Evolutionary conservation across 805 yeast genomes (phyloP).

Genomic region (Candida yuanshanica): DNA sequence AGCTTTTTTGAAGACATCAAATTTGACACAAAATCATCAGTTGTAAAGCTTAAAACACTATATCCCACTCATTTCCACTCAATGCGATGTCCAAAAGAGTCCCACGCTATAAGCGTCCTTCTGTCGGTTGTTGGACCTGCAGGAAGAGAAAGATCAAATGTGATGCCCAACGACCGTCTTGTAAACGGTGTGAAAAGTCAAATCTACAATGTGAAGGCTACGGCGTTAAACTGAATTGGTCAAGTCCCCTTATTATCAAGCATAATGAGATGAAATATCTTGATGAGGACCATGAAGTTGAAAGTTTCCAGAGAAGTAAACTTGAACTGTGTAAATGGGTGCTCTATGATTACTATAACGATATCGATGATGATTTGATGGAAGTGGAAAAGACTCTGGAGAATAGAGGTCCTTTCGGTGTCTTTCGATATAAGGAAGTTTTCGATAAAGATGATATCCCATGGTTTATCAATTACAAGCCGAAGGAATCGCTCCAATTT

Average conservation of each 20-base stretch:
- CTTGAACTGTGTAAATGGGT: slow-evolving; percentile 43
- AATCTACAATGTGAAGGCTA: slow-evolving; percentile 75
- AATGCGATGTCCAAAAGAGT: background rate
- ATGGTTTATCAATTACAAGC: background rate
- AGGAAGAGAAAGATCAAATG: slow-evolving; percentile 78
- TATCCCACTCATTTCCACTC: background rate
- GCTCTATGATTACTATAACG: slow-evolving; percentile 49
- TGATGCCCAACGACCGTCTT: slow-evolving; percentile 64
- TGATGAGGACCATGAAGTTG: slow-evolving; percentile 25
- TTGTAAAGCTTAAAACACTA: no score
- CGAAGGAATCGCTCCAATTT: background rate
- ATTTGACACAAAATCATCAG: no score
- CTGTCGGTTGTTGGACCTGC: slow-evolving; percentile 88
- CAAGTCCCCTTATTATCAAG: slow-evolving; percentile 41
- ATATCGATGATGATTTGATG: slow-evolving; percentile 64
- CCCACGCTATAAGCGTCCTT: slow-evolving; percentile 34
- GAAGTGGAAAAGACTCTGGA: slow-evolving; percentile 26
- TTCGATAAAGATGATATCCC: background rate
- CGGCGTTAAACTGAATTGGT: slow-evolving; percentile 75
- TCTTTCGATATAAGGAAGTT: slow-evolving; percentile 2
- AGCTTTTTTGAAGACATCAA: no score
- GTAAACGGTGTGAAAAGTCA: slow-evolving; percentile 61
- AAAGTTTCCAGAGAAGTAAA: slow-evolving; percentile 53
- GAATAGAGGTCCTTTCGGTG: slow-evolving; percentile 16
- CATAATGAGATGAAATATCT: slow-evolving; percentile 10